Evolutionary conservation across 331 rosid species (phyloP), one percentile per base, ranked within the genome.

Genomic region (Telfairia occidentalis): DNA sequence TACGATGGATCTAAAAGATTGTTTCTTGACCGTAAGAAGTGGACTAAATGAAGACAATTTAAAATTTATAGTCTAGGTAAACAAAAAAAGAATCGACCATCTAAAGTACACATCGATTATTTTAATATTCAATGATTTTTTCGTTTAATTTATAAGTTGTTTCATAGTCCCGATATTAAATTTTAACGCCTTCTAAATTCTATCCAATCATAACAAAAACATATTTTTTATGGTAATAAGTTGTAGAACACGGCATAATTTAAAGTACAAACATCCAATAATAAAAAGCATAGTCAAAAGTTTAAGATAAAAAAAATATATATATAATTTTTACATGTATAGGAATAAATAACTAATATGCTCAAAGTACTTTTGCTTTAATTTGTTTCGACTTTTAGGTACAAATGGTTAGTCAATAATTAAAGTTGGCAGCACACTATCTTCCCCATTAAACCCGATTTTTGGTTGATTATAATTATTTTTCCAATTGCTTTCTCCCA

Each of bases 401-500:
- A 43, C 74, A 69, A 21, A 69, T 69, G 74, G 74, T 26, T 69
- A 69, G 74, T 40, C 55, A 24, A 43, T 69, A 69, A 42, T 69
- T 69, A 69, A 69, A 69, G 74, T 7, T 42, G 54, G 43, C 37
- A 24, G 74, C 54, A 43, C 13, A 43, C 13, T 69, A 1, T 3
- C 7, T 1, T 42, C 16, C 7, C 43, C 24, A 37, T 24, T 43
- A 24, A 69, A 69, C 74, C 37, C 3, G 1, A 10, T 5, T 15
- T 69, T 70, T 26, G 26, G 57, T 65, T 13, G 9, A 35, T 65
- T 65, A 10, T n/a, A n/a, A n/a, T 21, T 37, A 28, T 11, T 42
- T 40, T 6, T 19, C 12, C 21, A 66, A 64, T 37, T 24, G 46
- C 46, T 65, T 65, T 37, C 30, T 65, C 29, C 48, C 72, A 67